A percentile compares a stretch with the other conserved stretches of the same genome.
Evolutionary conservation across 768 basidiomycete species (phyloP).

Genomic region (Lactarius sanguifluus): DNA sequence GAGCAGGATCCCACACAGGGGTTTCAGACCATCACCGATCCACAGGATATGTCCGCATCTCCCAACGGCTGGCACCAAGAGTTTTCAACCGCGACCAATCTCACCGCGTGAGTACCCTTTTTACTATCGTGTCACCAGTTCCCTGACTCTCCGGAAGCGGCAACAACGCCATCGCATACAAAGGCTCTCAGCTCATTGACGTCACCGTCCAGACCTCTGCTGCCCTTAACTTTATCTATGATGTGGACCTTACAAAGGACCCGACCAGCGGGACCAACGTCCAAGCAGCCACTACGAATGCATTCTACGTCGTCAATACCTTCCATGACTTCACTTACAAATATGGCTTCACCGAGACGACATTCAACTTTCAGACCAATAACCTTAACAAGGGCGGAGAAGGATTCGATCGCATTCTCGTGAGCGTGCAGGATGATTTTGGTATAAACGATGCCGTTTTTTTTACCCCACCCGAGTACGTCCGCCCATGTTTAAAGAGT

Average conservation of each 20-base stretch:
- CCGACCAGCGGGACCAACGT: conserved; percentile 48
- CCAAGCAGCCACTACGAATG: conserved; percentile 54
- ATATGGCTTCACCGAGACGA: conserved; percentile 60
- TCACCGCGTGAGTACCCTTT: conserved; percentile 30
- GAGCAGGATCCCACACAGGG: conserved; percentile 55
- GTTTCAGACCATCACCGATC: conserved; percentile 48
- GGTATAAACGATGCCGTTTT: conserved; percentile 48
- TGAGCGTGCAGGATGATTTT: conserved; percentile 50
- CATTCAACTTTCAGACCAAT: conserved; percentile 60
- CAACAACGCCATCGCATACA: conserved; percentile 43
- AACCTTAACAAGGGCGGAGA: conserved; percentile 40
- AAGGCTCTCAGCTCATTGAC: conserved; percentile 24
- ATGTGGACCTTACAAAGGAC: conserved; percentile 37
- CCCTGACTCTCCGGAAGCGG: conserved; percentile 28
- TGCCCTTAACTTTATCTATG: conserved; percentile 43
- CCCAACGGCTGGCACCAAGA: conserved; percentile 57
- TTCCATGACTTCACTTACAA: conserved; percentile 36
- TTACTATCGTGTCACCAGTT: background rate
- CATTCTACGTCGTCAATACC: conserved; percentile 58
- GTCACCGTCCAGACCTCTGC: conserved; percentile 41
- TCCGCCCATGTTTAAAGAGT: background rate
- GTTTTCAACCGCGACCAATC: conserved; percentile 38
- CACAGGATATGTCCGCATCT: conserved; percentile 55
- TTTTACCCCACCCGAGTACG: conserved; percentile 46
- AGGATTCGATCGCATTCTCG: conserved; percentile 50